Evolutionary conservation across 2,329 filamentous ascomycete genomes (phyloP), one percentile per base, ranked within the genome.

Genomic region (Alternaria tenuissima): DNA sequence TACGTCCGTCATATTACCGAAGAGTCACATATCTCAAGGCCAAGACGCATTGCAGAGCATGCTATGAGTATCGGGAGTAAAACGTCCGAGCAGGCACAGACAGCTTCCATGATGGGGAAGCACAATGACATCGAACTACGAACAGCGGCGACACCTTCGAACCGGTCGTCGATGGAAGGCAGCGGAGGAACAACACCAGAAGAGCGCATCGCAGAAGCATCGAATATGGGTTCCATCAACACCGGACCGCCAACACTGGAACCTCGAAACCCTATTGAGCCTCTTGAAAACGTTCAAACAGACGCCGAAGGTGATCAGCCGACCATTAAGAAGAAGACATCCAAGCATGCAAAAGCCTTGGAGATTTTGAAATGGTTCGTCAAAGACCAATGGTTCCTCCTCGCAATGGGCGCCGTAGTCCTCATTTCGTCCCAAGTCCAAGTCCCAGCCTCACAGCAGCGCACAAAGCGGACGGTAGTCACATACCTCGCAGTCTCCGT

Each of bases 401-500:
- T 90, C 57, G 86, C 84, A 18, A 88, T 91, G 66, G 86, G 81
- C 1, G 62, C 86, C 22, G 79, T 81, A 30, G 84, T 79, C 77
- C 80, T 78, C 73, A 81, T 84, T 67, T 87, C 86, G 53, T 84
- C 84, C 66, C 84, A 84, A 69, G 79, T 81, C 82, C 76, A 86
- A 76, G 78, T 88, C 78, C 68, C 86, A 80, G 77, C 86, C 79
- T 80, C 87, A 70, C 80, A 86, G 7, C 80, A 85, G 58, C 76
- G 80, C 4, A 77, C 78, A 47, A 86, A 85, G 68, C 76, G 82
- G 48, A 81, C 78, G 14, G 76, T 81, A 8, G 78, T 91, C 55
- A 82, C 91, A 30, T 92, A 92, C 73, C 88, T 89, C 32, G 87
- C 85, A 20, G 88, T 92, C 30, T 87, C 84, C 18, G 78, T 91